Conservation (phyloP, 148 eudicot species). For the Agrostemma githago region DNA sequence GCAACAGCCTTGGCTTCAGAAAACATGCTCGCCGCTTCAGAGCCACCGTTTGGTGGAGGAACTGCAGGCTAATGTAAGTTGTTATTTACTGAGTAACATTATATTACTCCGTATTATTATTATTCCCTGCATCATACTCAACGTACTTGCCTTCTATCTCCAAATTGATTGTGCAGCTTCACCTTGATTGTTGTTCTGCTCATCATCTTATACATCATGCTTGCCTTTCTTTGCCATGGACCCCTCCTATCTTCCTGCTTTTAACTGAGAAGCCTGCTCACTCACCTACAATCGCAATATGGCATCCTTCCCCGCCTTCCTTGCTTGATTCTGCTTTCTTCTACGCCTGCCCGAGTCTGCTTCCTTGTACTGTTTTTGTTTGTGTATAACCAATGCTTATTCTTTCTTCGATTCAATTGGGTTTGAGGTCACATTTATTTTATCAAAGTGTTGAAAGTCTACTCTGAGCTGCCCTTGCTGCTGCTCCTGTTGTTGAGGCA, state of each 20-base stretch:
- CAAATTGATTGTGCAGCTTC: slow-evolving; percentile 54
- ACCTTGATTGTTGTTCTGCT: slow-evolving; percentile 63
- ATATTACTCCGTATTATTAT: neutral
- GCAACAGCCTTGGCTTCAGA: slow-evolving; percentile 83
- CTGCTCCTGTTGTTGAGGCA: too few species aligned
- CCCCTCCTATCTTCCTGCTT: slow-evolving; percentile 63
- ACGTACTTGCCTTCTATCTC: too few species aligned
- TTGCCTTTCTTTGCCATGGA: slow-evolving; percentile 86
- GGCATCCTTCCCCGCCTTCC: too few species aligned
- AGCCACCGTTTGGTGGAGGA: slow-evolving; percentile 91
- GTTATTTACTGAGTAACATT: neutral
- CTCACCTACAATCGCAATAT: neutral
- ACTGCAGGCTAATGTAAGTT: slow-evolving; percentile 88
- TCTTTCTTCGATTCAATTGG: too few species aligned
- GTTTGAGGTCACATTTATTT: neutral
- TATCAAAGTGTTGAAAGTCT: neutral
- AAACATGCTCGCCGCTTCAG: slow-evolving; percentile 92
- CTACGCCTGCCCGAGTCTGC: neutral
- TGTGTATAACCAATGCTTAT: neutral
- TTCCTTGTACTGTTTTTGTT: neutral
- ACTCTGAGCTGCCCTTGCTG: too few species aligned
- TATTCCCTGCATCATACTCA: too few species aligned
- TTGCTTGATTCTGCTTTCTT: too few species aligned
- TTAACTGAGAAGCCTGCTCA: slow-evolving; percentile 15
- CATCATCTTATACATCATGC: slow-evolving; percentile 63